Conservation (phyloP, 1,284 basidiomycete species). For the Fistulinella cinereoalba region DNA sequence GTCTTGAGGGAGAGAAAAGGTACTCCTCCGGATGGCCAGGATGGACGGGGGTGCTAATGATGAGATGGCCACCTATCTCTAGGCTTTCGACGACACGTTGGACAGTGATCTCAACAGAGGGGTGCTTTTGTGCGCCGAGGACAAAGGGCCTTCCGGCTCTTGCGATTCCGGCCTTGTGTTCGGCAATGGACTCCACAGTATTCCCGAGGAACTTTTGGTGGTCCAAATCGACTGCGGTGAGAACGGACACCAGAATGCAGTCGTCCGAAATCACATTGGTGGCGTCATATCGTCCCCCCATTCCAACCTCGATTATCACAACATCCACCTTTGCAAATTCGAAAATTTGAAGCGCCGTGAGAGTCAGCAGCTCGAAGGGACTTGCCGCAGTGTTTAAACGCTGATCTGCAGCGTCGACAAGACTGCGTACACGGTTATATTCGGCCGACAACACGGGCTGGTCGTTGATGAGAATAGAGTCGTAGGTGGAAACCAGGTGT, state of each 20-base stretch:
- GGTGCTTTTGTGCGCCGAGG: constrained; percentile 65
- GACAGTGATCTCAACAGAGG: constrained; percentile 48
- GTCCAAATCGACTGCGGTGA: constrained; percentile 89
- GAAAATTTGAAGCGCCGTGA: constrained; percentile 73
- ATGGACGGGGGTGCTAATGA: constrained; percentile 33
- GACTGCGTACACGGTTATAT: constrained; percentile 51
- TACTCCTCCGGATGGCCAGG: constrained; percentile 19
- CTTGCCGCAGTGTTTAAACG: constrained; percentile 52
- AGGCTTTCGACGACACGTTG: constrained; percentile 36
- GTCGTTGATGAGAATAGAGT: constrained; percentile 75
- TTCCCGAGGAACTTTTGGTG: constrained; percentile 88
- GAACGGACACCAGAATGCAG: constrained; percentile 71
- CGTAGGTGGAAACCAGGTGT: constrained; percentile 78
- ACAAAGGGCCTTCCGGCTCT: constrained; percentile 70
- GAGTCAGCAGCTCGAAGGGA: constrained; percentile 83
- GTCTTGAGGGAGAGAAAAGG: constrained; percentile 34
- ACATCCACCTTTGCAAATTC: constrained; percentile 71
- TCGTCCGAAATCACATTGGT: constrained; percentile 84
- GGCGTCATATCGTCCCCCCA: constrained; percentile 91
- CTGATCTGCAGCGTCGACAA: constrained; percentile 54
- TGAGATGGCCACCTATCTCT: constrained; percentile 42
- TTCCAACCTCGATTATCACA: constrained; percentile 89
- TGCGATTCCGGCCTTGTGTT: constrained; percentile 84
- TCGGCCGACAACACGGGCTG: constrained; percentile 46
- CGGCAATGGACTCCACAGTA: constrained; percentile 73